A percentile compares a stretch with the other conserved stretches of the same genome.
Conservation (phyloP, 148 eudicot species). For the Rhododendron kiyosumense region DNA sequence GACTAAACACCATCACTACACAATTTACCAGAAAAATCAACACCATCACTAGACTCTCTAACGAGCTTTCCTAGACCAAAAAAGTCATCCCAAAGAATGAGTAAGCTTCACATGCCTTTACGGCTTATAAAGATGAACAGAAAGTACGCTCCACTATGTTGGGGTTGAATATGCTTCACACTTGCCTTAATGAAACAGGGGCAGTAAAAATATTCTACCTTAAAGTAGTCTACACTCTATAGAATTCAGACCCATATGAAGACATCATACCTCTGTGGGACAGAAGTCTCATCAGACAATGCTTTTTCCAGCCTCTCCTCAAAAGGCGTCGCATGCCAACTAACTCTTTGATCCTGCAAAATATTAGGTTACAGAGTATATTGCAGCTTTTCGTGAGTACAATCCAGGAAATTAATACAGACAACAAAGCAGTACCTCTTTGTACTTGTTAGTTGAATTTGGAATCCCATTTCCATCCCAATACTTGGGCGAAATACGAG, state of each 20-base stretch:
- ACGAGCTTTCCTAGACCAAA: background rate
- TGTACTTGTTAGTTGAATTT: conserved; percentile 87
- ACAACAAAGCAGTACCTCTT: conserved; percentile 54
- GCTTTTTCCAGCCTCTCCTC: conserved; percentile 96
- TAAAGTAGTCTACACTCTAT: background rate
- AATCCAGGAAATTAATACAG: background rate
- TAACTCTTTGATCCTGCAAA: conserved; percentile 86
- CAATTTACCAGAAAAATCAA: background rate
- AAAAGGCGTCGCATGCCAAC: conserved; percentile 96
- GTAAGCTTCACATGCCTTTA: background rate
- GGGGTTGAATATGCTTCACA: background rate
- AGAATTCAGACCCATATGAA: background rate
- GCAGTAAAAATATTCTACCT: background rate
- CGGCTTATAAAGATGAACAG: background rate
- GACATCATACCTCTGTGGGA: conserved; percentile 49
- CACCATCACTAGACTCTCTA: background rate
- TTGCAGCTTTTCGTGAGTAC: background rate
- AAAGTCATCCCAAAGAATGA: background rate
- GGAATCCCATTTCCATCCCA: conserved; percentile 99
- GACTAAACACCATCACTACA: background rate
- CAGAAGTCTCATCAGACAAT: conserved; percentile 52
- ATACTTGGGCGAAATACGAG: conserved; percentile 49
- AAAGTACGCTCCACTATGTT: background rate
- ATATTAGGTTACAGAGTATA: background rate
- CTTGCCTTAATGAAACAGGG: background rate